Base-by-base conservation (phyloP, 139 green algal genomes). In the Zygnema cylindricum region DNA sequence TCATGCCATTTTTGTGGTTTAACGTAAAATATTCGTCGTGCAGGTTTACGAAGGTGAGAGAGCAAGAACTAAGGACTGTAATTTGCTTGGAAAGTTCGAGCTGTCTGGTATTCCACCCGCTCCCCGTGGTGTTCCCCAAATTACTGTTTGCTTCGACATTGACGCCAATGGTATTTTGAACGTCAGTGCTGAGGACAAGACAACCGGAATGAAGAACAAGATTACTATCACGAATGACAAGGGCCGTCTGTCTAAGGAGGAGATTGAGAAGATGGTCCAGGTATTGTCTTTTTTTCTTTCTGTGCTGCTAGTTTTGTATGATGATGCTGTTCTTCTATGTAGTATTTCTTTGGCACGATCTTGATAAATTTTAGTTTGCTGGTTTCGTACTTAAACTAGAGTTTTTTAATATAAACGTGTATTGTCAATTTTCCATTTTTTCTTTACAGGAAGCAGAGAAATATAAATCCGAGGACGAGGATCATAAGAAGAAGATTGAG, bases 201-300 rank as follows among this genome's bases (percentile, higher is more conserved):
- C 95, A 35, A 98, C 95, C 7, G 97, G 97, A 86, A 95, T 95
- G 79, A 98, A 97, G 93, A 98, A 98, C 93, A 98, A 98, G 93
- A 99, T 99, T 93, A 99, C 97, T 69, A 99, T 99, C 93, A 99
- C 97, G 81, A 99, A 99, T 88, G 97, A 99, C 94, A 99, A 99
- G 96, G 97, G 97, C 69, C 93, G 96, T 2, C 93, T 99, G n/a
- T 95, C 79, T 85, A 99, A 98, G 95, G 97, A 99, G 0, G 97
- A 99, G 49, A 99, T 99, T 81, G 97, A 99, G 95, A 94, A 96
- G 79, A 99, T 99, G 96, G 97, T 99, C 43, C 92, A 96, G 92
- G 71, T 79, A 63, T 25, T 25, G 49, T 63, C 16, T 16, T 25
- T 16, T 25, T 16, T 25, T 63, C 49, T 63, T 7, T 25, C 16